Base-by-base conservation (phyloP, 2,329 filamentous ascomycete genomes). In the Grosmannia penicillata region DNA sequence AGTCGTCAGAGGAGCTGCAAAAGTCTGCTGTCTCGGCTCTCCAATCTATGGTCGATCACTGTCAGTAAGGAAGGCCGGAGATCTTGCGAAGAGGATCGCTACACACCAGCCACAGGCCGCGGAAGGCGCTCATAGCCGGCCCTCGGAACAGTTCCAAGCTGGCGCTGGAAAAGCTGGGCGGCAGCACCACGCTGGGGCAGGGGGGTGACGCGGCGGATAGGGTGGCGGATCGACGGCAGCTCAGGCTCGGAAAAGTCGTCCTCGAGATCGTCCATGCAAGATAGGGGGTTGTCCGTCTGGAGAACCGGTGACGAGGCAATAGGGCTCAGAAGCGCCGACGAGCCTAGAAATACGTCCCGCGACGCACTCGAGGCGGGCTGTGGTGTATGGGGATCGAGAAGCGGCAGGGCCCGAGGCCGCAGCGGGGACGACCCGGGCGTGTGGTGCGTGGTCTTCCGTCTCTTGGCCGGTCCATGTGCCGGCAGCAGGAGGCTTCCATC, bases 21-120 rank as follows among this genome's bases (percentile, higher is more conserved):
- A 65, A 65, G 38, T 59, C 49, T 28, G 61, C 60, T 1, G 61
- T 62, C 39, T 64, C 56, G 1, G 53, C 52, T 45, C 57, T 53
- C 59, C 59, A 64, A 43, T 64, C 61, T 45, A 52, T 41, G 2
- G 46, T 7, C 15, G 15, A 6, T 9, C 8, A 11, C 7, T 14
- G 24, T 41, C 14, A 37, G 38, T 15, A n/a, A 17, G 4, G n/a
- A 8, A 8, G 6, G 18, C 13, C 8, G 8, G 13, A 15, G 10
- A 37, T 13, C 3, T 17, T 24, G 18, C 13, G 18, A 6, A 24
- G 11, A 2, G 11, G 18, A 13, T 4, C 8, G 4, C 5, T 22
- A 11, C 49, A 9, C 45, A 55, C 53, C 53, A 13, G 48, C 38
- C 15, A 54, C 49, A 24, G 61, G 62, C 38, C 48, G 55, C 14